phyloP scores from a whole-genome alignment of 495 filamentous ascomycete species.

The Astrocystis sublimbata region DNA sequence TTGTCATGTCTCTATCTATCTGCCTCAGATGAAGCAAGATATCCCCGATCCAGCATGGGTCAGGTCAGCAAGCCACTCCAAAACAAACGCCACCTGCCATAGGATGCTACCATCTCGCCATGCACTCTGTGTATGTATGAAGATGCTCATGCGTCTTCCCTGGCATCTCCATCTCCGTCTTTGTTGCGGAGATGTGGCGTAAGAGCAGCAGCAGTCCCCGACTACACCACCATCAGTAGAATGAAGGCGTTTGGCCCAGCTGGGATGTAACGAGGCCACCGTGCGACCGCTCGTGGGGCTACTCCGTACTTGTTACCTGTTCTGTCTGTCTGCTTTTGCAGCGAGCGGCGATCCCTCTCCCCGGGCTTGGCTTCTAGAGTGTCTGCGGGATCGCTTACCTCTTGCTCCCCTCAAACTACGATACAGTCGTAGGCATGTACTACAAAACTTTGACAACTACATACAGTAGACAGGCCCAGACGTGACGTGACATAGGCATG shows the following conservation, averaged over 20 bases:
- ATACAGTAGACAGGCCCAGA: neutral
- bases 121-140: neutral
- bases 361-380: neutral
- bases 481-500: neutral
- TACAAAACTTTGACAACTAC: too few species aligned
- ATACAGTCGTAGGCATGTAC: too few species aligned
- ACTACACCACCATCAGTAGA: neutral
- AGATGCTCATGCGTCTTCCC: neutral
- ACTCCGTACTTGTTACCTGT: neutral
- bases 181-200: neutral
- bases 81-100: neutral
- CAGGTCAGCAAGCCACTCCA: constrained; percentile 8
- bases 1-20: too few species aligned
- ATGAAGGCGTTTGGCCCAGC: constrained; percentile 1
- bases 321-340: constrained; percentile 13
- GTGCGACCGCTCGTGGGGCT: constrained; percentile 14
- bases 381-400: constrained; percentile 1
- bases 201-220: constrained; percentile 3
- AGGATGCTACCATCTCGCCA: too few species aligned
- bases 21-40: too few species aligned
- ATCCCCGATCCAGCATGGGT: too few species aligned
- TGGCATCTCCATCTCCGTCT: neutral
- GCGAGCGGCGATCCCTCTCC: neutral
- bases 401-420: too few species aligned
- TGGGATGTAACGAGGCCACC: constrained; percentile 18